Evolutionary conservation across 2,329 filamentous ascomycete genomes (phyloP).

Genomic region (Cytospora schulzeri): DNA sequence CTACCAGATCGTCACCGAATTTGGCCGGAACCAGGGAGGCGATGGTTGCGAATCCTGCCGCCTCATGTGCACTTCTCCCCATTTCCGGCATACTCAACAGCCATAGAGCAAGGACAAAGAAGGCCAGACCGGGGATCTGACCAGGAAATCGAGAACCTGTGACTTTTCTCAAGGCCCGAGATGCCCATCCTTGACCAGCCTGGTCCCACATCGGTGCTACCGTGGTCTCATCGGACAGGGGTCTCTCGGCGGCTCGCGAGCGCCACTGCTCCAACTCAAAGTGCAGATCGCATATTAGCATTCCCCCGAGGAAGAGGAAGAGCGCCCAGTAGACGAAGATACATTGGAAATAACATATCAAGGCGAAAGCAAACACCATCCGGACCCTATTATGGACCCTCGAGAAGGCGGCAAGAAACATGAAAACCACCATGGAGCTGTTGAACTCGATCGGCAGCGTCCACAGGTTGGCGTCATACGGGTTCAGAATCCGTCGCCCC

Average conservation of each 20-base stretch:
- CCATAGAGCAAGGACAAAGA: constrained; percentile 15
- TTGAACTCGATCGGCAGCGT: constrained; percentile 43
- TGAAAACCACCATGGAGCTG: constrained; percentile 40
- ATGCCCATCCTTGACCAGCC: neutral
- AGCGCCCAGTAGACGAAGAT: constrained; percentile 34
- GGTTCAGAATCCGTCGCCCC: neutral
- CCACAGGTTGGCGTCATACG: constrained; percentile 41
- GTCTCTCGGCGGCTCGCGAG: neutral
- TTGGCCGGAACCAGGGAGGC: constrained; percentile 4
- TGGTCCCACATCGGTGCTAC: constrained; percentile 14
- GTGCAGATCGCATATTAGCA: constrained; percentile 37
- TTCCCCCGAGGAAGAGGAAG: constrained; percentile 37
- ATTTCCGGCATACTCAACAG: constrained; percentile 17
- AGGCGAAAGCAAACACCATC: constrained; percentile 26
- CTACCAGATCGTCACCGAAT: constrained; percentile 13
- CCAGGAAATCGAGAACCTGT: neutral
- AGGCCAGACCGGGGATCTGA: neutral
- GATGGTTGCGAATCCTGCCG: constrained; percentile 17
- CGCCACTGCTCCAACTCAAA: constrained; percentile 30
- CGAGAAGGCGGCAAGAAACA: constrained; percentile 38
- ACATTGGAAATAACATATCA: constrained; percentile 33
- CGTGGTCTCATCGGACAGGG: neutral
- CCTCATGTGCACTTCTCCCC: neutral
- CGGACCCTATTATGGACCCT: constrained; percentile 30
- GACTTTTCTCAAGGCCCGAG: neutral